Evolutionary conservation across 2,329 filamentous ascomycete genomes (phyloP).

Genomic region (Tolypocladium guangdongense): DNA sequence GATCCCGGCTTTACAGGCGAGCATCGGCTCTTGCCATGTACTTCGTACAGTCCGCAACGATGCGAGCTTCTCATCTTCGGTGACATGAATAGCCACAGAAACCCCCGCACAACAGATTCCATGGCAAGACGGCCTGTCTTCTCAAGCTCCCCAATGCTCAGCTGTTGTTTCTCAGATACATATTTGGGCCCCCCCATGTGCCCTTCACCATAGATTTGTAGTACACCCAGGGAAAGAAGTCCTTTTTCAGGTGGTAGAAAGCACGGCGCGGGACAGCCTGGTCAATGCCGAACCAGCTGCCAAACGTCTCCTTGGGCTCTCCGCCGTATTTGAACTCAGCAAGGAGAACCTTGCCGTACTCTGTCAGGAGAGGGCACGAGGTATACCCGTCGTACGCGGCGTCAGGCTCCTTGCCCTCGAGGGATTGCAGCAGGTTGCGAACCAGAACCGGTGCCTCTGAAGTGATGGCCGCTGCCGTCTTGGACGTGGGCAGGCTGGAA

Average conservation of each 20-base stretch:
- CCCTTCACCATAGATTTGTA: conserved; percentile 49
- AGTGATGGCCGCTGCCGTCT: conserved; percentile 43
- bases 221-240: conserved; percentile 60
- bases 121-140: no score
- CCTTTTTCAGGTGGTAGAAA: conserved; percentile 54
- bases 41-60: no score
- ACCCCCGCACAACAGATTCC: no score
- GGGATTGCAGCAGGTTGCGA: conserved; percentile 30
- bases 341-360: conserved; percentile 52
- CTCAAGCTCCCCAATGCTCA: no score
- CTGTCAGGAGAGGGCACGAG: conserved; percentile 41
- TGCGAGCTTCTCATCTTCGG: no score
- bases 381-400: conserved; percentile 43
- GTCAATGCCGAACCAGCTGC: conserved; percentile 41
- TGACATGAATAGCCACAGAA: no score
- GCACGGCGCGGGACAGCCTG: conserved; percentile 42
- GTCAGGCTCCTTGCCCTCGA: conserved; percentile 34
- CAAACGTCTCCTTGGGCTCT: conserved; percentile 52
- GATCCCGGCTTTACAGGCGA: no score
- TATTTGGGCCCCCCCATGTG: conserved; percentile 39
- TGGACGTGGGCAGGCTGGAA: conserved; percentile 46
- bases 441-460: conserved; percentile 40
- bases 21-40: no score
- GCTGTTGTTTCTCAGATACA: no score
- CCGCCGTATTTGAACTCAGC: conserved; percentile 57